Percentiles rank a stretch among this genome's conserved stretches.
phyloP scores from a whole-genome alignment of 495 filamentous ascomycete genomes.

The Neurospora hispaniola region DNA sequence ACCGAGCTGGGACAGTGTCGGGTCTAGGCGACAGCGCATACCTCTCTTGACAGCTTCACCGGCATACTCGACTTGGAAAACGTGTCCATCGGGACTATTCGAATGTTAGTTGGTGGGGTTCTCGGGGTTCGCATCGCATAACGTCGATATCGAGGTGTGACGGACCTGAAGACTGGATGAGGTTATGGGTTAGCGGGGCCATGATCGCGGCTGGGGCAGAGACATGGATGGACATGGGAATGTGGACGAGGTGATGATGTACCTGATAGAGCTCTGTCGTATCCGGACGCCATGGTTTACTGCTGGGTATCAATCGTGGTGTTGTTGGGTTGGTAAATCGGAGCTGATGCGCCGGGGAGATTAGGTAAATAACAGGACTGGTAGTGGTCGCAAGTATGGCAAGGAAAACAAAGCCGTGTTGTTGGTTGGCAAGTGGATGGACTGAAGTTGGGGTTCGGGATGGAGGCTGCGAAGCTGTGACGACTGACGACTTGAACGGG shows the following conservation, averaged over 20 bases:
- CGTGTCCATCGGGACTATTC: slow-evolving; percentile 89
- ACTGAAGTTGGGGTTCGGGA: background rate
- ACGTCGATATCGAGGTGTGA: slow-evolving; percentile 15
- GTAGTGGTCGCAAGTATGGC: background rate
- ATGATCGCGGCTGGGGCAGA: background rate
- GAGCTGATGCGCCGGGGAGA: background rate
- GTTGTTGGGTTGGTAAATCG: slow-evolving; percentile 4
- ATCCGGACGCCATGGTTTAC: slow-evolving; percentile 66
- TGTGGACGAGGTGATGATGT: slow-evolving; percentile 36
- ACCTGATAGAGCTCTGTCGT: slow-evolving; percentile 93
- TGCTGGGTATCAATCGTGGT: background rate
- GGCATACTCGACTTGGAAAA: slow-evolving; percentile 99
- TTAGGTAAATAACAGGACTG: background rate
- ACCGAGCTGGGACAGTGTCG: background rate
- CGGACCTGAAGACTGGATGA: slow-evolving; percentile 55
- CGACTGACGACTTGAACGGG: slow-evolving; percentile 5
- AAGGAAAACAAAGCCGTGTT: background rate
- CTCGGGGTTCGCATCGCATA: slow-evolving; percentile 2
- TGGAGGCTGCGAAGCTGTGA: slow-evolving; percentile 16
- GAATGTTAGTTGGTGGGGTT: background rate
- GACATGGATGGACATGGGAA: background rate
- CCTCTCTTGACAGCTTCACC: slow-evolving; percentile 98
- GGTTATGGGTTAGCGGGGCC: slow-evolving; percentile 28
- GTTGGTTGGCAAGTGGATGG: slow-evolving; percentile 1
- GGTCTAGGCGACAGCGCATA: slow-evolving; percentile 24